A percentile compares a stretch with the other conserved stretches of the same genome.
phyloP scores from a whole-genome alignment of 2,329 filamentous ascomycete genomes.

The Rutstroemia sp. region DNA sequence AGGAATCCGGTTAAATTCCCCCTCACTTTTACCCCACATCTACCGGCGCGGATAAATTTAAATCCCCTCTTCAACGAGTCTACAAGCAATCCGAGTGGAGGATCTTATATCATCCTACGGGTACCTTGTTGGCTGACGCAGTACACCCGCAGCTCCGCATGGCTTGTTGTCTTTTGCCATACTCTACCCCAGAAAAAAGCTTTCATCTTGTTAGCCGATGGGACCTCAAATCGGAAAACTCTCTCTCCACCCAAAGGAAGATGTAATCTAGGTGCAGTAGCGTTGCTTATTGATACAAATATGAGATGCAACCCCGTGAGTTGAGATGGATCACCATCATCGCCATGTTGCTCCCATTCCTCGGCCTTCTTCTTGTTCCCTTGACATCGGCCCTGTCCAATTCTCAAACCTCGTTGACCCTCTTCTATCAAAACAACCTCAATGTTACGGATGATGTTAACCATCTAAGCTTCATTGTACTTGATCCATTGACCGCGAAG shows the following conservation, averaged over 20 bases:
- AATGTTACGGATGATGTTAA: slow-evolving; percentile 45
- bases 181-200: too few relatives aligned
- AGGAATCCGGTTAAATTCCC: background rate
- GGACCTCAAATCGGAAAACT: too few relatives aligned
- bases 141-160: background rate
- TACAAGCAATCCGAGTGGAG: background rate
- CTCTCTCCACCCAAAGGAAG: too few relatives aligned
- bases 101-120: background rate
- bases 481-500: slow-evolving; percentile 35
- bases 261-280: background rate
- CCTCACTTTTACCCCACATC: background rate
- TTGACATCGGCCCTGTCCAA: slow-evolving; percentile 23
- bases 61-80: background rate
- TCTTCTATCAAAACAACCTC: slow-evolving; percentile 47
- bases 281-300: background rate
- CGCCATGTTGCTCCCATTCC: background rate
- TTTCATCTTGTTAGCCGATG: too few relatives aligned
- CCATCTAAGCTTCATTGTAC: slow-evolving; percentile 42
- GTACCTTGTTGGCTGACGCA: background rate
- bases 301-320: background rate
- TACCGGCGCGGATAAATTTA: slow-evolving; percentile 2
- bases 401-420: slow-evolving; percentile 37
- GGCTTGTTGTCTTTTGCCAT: too few relatives aligned
- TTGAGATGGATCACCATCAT: background rate
- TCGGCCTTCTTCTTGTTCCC: background rate